These are phyloP conservation scores for Calocera viscosa DNA, from an alignment of 768 basidiomycete species.

Conservation along the genomic window DNA sequence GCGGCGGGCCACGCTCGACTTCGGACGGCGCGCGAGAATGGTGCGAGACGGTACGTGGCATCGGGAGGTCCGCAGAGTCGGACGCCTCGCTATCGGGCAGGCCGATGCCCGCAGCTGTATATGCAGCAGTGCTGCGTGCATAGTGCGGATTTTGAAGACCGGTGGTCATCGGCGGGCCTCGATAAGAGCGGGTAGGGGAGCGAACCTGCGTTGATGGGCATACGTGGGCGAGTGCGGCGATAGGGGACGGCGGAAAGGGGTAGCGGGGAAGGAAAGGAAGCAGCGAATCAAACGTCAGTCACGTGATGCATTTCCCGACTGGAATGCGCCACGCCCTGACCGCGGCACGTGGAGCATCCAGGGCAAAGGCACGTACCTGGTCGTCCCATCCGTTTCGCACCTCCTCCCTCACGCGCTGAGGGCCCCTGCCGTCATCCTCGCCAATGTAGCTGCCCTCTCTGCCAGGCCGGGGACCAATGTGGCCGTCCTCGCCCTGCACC, in stretches of 20 bases:
- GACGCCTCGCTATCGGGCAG: neutral
- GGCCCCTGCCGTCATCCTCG: neutral
- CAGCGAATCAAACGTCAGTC: neutral
- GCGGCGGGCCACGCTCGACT: neutral
- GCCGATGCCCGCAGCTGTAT: neutral
- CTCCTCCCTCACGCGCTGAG: neutral
- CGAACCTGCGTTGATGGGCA: neutral
- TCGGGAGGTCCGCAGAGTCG: neutral
- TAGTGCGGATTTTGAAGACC: neutral
- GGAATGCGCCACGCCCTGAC: conserved; percentile 4
- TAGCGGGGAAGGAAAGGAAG: neutral
- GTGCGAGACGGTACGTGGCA: neutral
- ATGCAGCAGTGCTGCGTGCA: neutral
- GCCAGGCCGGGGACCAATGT: neutral
- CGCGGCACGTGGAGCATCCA: neutral
- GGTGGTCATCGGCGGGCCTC: neutral
- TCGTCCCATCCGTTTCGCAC: conserved; percentile 6
- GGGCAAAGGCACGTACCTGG: neutral
- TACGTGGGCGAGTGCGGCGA: neutral
- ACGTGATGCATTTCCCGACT: neutral
- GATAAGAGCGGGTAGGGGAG: neutral
- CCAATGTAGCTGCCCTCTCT: neutral
- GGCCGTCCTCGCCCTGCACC: neutral
- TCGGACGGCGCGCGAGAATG: neutral
- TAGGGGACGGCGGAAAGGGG: too few relatives aligned